phyloP scores from a whole-genome alignment of 2,329 filamentous ascomycete genomes.

The Tolypocladium cylindrosporum region DNA sequence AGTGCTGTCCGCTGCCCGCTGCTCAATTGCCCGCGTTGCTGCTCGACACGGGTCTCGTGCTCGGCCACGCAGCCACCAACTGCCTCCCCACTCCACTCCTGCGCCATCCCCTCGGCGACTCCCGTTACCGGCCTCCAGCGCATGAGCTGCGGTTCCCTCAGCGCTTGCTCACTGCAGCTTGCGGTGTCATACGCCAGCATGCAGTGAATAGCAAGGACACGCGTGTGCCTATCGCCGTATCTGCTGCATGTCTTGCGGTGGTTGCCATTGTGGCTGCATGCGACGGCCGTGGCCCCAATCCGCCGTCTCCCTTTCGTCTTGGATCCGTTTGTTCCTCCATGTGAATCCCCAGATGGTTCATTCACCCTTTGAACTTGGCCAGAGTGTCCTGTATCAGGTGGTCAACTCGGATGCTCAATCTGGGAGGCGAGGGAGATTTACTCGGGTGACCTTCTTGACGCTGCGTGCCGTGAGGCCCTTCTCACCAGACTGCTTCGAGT shows the following conservation, averaged over 20 bases:
- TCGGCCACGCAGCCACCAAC: neutral
- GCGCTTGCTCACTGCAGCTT: neutral
- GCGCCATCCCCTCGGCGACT: neutral
- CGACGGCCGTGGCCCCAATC: neutral
- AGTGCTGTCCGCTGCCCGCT: neutral
- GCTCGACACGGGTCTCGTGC: neutral
- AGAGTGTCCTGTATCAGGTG: conserved; percentile 44
- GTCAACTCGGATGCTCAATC: neutral
- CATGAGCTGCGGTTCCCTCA: neutral
- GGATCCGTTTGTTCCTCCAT: neutral
- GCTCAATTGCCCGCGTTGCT: neutral
- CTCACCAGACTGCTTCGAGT: conserved; percentile 65
- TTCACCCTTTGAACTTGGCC: conserved; percentile 58
- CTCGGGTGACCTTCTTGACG: conserved; percentile 67
- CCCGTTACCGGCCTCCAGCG: neutral
- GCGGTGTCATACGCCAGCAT: neutral
- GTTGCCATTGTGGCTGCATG: neutral
- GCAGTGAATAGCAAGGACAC: neutral
- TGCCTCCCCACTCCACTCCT: neutral
- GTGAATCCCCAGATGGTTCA: neutral
- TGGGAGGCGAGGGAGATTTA: conserved; percentile 20
- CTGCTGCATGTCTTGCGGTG: neutral
- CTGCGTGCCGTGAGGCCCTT: conserved; percentile 64
- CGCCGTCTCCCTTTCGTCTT: neutral
- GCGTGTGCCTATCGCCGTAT: neutral